Conservation (phyloP, 2,329 filamentous ascomycete species). For the Myotisia sp. region DNA sequence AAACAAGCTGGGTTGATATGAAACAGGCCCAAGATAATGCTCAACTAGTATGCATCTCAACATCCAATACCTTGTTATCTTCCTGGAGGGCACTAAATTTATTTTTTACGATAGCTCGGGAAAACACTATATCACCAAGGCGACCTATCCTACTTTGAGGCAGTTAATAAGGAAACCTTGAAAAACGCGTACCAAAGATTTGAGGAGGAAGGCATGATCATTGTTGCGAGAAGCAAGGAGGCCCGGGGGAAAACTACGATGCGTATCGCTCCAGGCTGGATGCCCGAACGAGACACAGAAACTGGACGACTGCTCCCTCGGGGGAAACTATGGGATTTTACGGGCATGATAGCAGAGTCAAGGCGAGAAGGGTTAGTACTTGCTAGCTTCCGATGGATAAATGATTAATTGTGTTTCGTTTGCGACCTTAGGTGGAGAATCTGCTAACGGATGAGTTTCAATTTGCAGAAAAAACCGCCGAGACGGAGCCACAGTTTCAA, state of each 20-base stretch:
- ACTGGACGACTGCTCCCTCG: constrained; percentile 51
- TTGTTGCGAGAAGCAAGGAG: constrained; percentile 55
- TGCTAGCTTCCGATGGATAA: too few relatives aligned
- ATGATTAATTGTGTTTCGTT: too few relatives aligned
- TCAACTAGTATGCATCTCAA: constrained; percentile 48
- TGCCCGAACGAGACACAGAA: constrained; percentile 47
- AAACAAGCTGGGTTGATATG: constrained; percentile 64
- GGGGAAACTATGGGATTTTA: constrained; percentile 81
- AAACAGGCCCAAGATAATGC: constrained; percentile 67
- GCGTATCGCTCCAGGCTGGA: constrained; percentile 60
- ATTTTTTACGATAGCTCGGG: constrained; percentile 61
- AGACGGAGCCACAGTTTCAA: constrained; percentile 81
- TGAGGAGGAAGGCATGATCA: constrained; percentile 77
- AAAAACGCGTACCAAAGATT: constrained; percentile 85
- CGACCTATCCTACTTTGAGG: constrained; percentile 92
- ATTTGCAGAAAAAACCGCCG: constrained; percentile 62
- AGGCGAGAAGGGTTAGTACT: constrained; percentile 56
- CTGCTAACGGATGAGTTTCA: too few relatives aligned
- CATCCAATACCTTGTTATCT: neutral
- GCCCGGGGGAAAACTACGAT: constrained; percentile 32
- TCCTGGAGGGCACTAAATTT: neutral
- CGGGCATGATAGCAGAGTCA: constrained; percentile 68
- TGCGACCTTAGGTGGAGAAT: too few relatives aligned
- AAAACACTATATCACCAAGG: constrained; percentile 97
- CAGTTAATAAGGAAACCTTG: constrained; percentile 93